phyloP scores from a whole-genome alignment of 306 rosid species.

The Datisca glomerata region DNA sequence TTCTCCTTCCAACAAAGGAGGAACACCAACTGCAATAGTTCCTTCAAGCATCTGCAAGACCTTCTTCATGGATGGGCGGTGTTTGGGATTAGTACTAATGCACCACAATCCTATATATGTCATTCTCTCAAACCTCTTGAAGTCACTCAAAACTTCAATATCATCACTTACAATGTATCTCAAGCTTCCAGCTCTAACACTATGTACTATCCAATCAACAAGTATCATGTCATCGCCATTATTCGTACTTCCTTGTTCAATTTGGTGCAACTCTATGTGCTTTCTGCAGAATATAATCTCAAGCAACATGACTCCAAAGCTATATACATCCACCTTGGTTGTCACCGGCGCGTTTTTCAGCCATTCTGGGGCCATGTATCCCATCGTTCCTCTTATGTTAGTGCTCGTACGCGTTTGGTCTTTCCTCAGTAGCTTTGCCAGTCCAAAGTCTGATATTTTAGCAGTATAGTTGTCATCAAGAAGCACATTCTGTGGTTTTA shows the following conservation, averaged over 20 bases:
- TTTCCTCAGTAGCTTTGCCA: slow-evolving; percentile 22
- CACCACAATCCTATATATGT: slow-evolving; percentile 25
- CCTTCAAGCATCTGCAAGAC: slow-evolving; percentile 30
- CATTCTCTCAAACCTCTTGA: slow-evolving; percentile 5
- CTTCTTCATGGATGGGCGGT: slow-evolving; percentile 22
- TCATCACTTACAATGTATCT: slow-evolving; percentile 3
- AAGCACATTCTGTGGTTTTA: slow-evolving; percentile 27
- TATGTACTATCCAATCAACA: slow-evolving; percentile 15
- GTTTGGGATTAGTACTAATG: slow-evolving; percentile 13
- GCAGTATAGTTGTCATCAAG: slow-evolving; percentile 17
- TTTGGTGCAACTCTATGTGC: slow-evolving; percentile 8
- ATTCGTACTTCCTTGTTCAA: slow-evolving; percentile 9
- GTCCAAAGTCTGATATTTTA: slow-evolving; percentile 24
- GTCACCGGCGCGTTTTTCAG: slow-evolving; percentile 17
- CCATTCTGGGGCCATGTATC: slow-evolving; percentile 31
- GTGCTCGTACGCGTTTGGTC: slow-evolving; percentile 24
- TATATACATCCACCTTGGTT: slow-evolving; percentile 21
- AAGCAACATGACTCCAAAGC: slow-evolving; percentile 25
- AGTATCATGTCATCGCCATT: slow-evolving; percentile 12
- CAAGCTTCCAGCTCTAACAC: slow-evolving; percentile 6
- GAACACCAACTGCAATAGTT: slow-evolving; percentile 15
- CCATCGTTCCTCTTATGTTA: slow-evolving; percentile 25
- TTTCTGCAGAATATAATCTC: slow-evolving; percentile 25
- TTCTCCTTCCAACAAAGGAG: no score
- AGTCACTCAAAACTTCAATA: slow-evolving; percentile 1